Evolutionary conservation across 208 protist species (phyloP).

Genomic region (Leishmania martiniquensis): DNA sequence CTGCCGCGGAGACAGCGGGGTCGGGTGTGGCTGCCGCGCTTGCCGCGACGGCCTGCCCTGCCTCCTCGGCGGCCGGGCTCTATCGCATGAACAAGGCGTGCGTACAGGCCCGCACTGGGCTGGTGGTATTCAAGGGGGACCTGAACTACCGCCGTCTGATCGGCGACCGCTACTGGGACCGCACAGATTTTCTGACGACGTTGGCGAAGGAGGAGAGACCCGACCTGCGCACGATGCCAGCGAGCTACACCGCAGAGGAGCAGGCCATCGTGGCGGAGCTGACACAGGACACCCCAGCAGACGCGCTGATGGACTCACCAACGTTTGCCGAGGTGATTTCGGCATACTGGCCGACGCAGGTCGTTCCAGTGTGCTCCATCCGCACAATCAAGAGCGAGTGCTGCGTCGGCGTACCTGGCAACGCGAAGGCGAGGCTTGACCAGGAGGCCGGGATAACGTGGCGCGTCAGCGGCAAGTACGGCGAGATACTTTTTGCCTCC

Average conservation of each 20-base stretch:
- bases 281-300: conserved; percentile 53
- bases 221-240: conserved; percentile 20
- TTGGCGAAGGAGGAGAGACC: conserved; percentile 22
- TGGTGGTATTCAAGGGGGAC: conserved; percentile 92
- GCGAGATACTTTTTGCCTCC: conserved; percentile 73
- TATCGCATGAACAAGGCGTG: conserved; percentile 52
- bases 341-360: conserved; percentile 74
- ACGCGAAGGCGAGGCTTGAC: conserved; percentile 58
- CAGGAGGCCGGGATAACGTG: conserved; percentile 41
- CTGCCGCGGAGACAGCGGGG: conserved; percentile 13
- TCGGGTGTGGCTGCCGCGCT: conserved; percentile 9
- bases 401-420: conserved; percentile 67
- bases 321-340: conserved; percentile 62
- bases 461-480: conserved; percentile 82
- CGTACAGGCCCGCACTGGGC: conserved; percentile 41
- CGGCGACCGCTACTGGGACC: conserved; percentile 90
- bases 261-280: conserved; percentile 46
- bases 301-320: conserved; percentile 34
- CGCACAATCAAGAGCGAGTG: conserved; percentile 91
- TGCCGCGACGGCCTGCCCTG: conserved; percentile 6
- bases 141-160: conserved; percentile 91
- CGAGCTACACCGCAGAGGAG: conserved; percentile 15
- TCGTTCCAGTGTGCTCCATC: conserved; percentile 74
- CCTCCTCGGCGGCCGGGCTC: conserved; percentile 21
- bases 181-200: conserved; percentile 55